Percentiles rank a stretch among this genome's conserved stretches.
These are phyloP conservation scores for Fusarium xyrophilum DNA, from an alignment of 2,329 filamentous ascomycete species.

Conservation along the genomic window DNA sequence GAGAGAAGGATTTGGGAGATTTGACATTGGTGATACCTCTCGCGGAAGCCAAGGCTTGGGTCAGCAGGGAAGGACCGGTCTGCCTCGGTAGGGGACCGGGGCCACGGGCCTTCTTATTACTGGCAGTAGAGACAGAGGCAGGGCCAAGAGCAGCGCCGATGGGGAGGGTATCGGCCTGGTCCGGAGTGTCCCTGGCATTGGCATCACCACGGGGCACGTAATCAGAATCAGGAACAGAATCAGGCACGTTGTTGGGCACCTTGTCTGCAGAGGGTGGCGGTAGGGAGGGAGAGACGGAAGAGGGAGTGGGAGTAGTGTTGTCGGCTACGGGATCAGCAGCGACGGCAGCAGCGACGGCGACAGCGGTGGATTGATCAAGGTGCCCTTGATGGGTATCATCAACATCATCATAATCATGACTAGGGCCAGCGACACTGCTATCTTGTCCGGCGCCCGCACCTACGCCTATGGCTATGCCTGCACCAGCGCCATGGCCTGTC, in stretches of 20 bases:
- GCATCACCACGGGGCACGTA: constrained; percentile 35
- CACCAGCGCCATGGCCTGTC: constrained; percentile 10
- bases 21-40: constrained; percentile 54
- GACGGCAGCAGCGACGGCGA: constrained; percentile 25
- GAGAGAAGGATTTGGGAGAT: constrained; percentile 21
- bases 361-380: constrained; percentile 23
- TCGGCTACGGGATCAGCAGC: constrained; percentile 30
- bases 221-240: constrained; percentile 40
- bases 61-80: constrained; percentile 62
- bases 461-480: neutral
- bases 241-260: constrained; percentile 38
- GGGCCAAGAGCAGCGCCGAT: constrained; percentile 11
- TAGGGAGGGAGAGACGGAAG: constrained; percentile 28
- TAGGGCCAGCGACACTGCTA: constrained; percentile 27
- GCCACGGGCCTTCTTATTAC: constrained; percentile 57
- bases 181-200: constrained; percentile 32
- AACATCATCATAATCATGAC: constrained; percentile 36
- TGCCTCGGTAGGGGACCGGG: constrained; percentile 50
- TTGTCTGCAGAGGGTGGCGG: constrained; percentile 36
- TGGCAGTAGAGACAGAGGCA: constrained; percentile 19
- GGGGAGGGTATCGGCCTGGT: constrained; percentile 18
- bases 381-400: constrained; percentile 32
- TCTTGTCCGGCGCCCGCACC: constrained; percentile 1
- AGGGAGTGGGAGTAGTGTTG: constrained; percentile 36
- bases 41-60: constrained; percentile 65